Percentiles rank a stretch among this genome's conserved stretches.
Conservation (phyloP, 176 grass and related monocot species). For the Oryza rufipogon region DNA sequence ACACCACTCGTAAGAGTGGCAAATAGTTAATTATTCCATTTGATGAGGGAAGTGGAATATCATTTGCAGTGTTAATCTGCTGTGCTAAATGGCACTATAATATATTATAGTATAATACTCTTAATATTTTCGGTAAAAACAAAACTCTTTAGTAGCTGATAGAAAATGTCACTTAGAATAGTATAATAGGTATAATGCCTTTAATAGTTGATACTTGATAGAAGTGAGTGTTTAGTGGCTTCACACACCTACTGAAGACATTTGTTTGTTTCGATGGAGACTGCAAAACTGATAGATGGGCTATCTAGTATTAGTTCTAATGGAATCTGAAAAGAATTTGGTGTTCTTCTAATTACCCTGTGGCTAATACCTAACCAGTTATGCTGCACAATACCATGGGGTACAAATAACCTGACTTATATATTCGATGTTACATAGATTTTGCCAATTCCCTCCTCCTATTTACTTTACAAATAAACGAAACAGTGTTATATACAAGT, state of each 20-base stretch:
- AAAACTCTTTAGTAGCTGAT: not conserved
- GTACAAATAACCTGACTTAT: constrained; percentile 4
- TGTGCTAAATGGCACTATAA: not conserved
- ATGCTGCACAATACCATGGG: not conserved
- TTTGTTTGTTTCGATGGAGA: not conserved
- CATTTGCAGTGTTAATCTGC: not conserved
- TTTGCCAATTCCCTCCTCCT: not conserved
- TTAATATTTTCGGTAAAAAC: no score
- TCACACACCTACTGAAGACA: not conserved
- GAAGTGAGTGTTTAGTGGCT: not conserved
- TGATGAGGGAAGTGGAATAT: constrained; percentile 1
- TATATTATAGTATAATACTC: no score
- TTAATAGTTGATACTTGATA: not conserved
- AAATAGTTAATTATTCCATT: no score
- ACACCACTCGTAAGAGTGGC: no score
- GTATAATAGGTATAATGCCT: not conserved
- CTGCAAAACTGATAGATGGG: not conserved
- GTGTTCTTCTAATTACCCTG: constrained; percentile 7
- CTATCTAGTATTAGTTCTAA: not conserved
- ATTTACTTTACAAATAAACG: not conserved
- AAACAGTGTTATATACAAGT: not conserved
- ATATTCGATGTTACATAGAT: not conserved
- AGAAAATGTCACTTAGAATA: not conserved
- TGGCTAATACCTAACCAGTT: not conserved
- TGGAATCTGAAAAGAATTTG: not conserved